Base-by-base conservation (phyloP, 768 basidiomycete genomes). In the Lentinula boryana region DNA sequence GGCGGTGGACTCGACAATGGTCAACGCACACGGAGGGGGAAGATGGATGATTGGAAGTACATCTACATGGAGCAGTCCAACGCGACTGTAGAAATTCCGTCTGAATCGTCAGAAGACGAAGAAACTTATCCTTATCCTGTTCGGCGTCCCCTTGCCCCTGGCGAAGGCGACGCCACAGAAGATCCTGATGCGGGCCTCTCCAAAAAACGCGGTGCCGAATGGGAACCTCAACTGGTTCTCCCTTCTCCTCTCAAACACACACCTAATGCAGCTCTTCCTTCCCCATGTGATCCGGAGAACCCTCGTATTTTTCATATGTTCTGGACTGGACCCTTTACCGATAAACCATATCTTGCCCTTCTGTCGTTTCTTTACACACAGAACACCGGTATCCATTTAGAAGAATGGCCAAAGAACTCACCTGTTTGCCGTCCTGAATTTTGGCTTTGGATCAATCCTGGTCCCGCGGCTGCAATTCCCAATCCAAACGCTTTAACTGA, bases 381-480 rank as follows among this genome's bases (percentile, higher is more conserved):
- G 72, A 95, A 95, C 70, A 83, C 94, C 5, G 90, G 87, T 10
- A 80, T 97, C 13, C 86, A 95, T 67, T 76, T 85, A 21, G 66
- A 65, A 5, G 70, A 78, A 6, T 75, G 72, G 70, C 75, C 76
- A 0, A 50, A 64, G 4, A 74, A 82, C 55, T 66, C 83, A 1
- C 67, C 69, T 1, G 79, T 86, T 27, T 98, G 95, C 70, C 85
- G 91, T 9, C 92, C 95, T 0, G 86, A 95, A 69, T 91, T 97
- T 72, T 96, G 93, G 93, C 72, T 97, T 56, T 97, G 95, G 95
- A 92, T 97, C 70, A 96, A 95, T 67, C 94, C 93, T 13, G 93
- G 93, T 23, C 93, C 93, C 15, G 95, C 93, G 2, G 91, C 93
- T 5, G 77, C 87, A 36, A 80, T 92, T 1, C 91, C 91, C 0